Base-by-base conservation (phyloP, 768 basidiomycete genomes). In the Tricholoma hemisulphureum region DNA sequence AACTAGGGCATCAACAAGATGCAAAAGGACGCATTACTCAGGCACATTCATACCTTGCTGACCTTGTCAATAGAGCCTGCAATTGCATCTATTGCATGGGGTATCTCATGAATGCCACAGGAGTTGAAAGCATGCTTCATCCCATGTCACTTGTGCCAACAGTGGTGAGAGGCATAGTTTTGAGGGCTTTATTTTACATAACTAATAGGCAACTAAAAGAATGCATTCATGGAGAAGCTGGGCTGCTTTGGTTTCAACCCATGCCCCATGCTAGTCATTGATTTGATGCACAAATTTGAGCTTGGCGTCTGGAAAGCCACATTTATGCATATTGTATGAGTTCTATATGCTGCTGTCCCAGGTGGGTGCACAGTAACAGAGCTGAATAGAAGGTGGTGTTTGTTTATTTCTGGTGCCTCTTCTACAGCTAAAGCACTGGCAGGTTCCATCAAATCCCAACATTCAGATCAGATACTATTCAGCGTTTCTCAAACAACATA, bases 231-330 rank as follows among this genome's bases (percentile, higher is more conserved):
- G 20, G 18, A 18, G 18, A 41, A 41, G 39, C 39, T 41, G 4
- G 39, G 39, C 18, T n/a, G 20, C 4, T 41, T 41, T 16, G 34
- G 34, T 9, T 0, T 54, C 75, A 6, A 37, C 49, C 10, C 46
- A 28, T 62, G 6, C 41, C 45, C 26, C 24, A 61, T 73, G 49
- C 58, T 74, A 26, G 65, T 66, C 2, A 56, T 64, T 5, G 74
- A 75, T 56, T 55, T 75, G 7, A 57, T 76, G 61, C 75, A 69
- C 1, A 16, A 35, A 35, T 35, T 35, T 41, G 16, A 41, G 29
- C 29, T 31, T 6, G 29, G 29, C 39, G 20, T 41, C 39, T 41
- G n/a, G 11, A 41, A 10, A 10, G 29, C 29, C 10, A 10, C 29
- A 31, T 31, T 31, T 31, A 31, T 31, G n/a, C n/a, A n/a, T n/a